These are phyloP conservation scores for Angophora floribunda DNA, from an alignment of 345 rosid genomes.

Conservation along the genomic window DNA sequence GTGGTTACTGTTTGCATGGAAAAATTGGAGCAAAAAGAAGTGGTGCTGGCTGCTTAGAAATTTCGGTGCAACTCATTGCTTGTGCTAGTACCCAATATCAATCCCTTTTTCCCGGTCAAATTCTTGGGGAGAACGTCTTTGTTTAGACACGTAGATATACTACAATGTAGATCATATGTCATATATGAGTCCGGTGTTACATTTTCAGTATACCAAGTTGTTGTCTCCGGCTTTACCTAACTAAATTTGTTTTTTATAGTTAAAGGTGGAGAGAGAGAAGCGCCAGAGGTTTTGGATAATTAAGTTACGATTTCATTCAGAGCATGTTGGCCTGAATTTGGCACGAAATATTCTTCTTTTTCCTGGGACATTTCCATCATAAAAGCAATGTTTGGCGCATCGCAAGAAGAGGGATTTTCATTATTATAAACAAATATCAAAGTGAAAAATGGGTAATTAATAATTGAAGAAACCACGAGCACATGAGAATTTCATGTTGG, in stretches of 20 bases:
- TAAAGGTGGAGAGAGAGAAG: background rate
- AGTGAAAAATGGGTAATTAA: background rate
- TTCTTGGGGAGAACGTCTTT: background rate
- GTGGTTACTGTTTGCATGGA: constrained; percentile 2
- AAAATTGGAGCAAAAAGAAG: background rate
- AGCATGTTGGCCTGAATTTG: background rate
- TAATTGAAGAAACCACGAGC: background rate
- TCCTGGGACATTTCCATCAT: background rate
- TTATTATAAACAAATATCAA: background rate
- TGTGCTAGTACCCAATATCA: background rate
- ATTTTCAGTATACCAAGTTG: background rate
- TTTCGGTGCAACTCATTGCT: background rate
- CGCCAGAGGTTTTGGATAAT: background rate
- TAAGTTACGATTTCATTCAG: background rate
- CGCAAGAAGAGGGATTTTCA: background rate
- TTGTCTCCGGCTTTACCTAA: background rate
- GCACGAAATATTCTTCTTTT: background rate
- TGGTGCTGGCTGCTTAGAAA: background rate
- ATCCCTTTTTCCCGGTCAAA: background rate
- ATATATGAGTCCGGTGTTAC: background rate
- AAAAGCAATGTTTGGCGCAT: background rate
- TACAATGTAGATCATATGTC: background rate
- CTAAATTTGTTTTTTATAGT: background rate
- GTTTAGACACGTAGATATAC: background rate
- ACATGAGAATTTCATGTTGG: background rate